Evolutionary conservation across 495 filamentous ascomycete species (phyloP).

Genomic region (Xylaria scruposa): DNA sequence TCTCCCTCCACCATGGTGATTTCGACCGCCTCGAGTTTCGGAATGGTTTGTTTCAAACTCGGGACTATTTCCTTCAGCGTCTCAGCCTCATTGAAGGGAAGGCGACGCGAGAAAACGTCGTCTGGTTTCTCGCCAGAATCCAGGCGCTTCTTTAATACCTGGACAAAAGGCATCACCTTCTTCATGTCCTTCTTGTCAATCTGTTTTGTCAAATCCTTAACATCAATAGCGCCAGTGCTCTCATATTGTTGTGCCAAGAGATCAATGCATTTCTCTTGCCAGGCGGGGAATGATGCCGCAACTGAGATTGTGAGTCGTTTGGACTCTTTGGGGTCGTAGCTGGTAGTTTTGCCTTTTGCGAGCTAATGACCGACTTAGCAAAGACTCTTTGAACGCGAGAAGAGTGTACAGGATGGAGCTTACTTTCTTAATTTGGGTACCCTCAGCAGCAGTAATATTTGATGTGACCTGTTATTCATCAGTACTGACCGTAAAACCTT

Average conservation of each 20-base stretch:
- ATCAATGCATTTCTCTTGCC: slow-evolving; percentile 92
- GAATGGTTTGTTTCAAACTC: slow-evolving; percentile 60
- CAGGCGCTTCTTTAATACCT: slow-evolving; percentile 81
- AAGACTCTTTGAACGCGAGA: neutral
- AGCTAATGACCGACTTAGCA: slow-evolving; percentile 38
- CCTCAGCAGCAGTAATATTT: slow-evolving; percentile 87
- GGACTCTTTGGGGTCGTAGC: slow-evolving; percentile 86
- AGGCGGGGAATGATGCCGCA: slow-evolving; percentile 77
- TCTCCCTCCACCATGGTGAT: slow-evolving; percentile 63
- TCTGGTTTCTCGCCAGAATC: slow-evolving; percentile 62
- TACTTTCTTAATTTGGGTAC: slow-evolving; percentile 75
- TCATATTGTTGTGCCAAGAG: slow-evolving; percentile 54
- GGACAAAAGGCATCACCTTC: slow-evolving; percentile 97
- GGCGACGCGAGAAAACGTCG: slow-evolving; percentile 77
- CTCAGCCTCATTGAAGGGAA: slow-evolving; percentile 83
- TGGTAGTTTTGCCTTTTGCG: slow-evolving; percentile 81
- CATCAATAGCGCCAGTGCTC: slow-evolving; percentile 55
- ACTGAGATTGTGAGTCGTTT: slow-evolving; percentile 91
- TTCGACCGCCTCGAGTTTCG: slow-evolving; percentile 67
- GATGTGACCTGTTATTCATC: slow-evolving; percentile 46
- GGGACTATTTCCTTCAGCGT: slow-evolving; percentile 64
- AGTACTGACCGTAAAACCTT: neutral
- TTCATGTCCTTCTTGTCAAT: slow-evolving; percentile 87
- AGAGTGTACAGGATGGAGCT: neutral
- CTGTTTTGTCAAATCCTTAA: slow-evolving; percentile 77